Base-by-base conservation (phyloP, 306 rosid genomes). In the Begonia masoniana region DNA sequence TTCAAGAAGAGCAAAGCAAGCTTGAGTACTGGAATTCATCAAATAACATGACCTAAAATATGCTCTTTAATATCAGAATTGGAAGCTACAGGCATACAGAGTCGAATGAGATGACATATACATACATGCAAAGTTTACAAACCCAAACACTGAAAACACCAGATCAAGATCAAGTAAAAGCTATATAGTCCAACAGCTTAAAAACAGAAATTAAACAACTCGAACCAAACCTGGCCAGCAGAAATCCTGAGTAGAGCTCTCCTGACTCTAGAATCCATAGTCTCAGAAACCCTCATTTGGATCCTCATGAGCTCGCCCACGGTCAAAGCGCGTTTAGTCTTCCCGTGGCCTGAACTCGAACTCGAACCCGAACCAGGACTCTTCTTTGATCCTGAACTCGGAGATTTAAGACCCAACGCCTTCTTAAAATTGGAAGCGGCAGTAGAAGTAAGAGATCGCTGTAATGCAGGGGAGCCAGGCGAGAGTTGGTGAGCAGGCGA, bases 381-480 rank as follows among this genome's bases (percentile, higher is more conserved):
- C 76, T 79, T 85, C 77, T 61, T 78, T 2, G 95, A 80, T n/a
- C 82, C 89, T 7, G 94, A 85, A 15, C 89, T 85, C 1, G 97
- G 96, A 1, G 99, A 86, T 62, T 83, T 85, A 15, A 91, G 70
- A 2, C 97, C 97, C 23, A 91, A 80, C 2, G 96, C 97, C 82
- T 85, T 91, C 86, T 91, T 91, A 36, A 91, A 71, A 88, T 85
- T 86, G 62, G 92, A 86, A 59, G 99, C 99, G n/a, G 96, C 92
- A 3, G 99, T 63, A 53, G 94, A 91, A 42, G 99, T 91, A 5
- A 91, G 61, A 10, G 99, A 91, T 77, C 99, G 84, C 83, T 91
- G 96, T 55, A 68, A 57, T 7, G 81, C 86, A 0, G 79, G 75
- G 24, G 76, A 64, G 59, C 62, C 61, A 5, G 86, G 82, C 5